Base-by-base conservation (phyloP, 148 eudicot genomes). In the Pharnaceum exiguum region DNA sequence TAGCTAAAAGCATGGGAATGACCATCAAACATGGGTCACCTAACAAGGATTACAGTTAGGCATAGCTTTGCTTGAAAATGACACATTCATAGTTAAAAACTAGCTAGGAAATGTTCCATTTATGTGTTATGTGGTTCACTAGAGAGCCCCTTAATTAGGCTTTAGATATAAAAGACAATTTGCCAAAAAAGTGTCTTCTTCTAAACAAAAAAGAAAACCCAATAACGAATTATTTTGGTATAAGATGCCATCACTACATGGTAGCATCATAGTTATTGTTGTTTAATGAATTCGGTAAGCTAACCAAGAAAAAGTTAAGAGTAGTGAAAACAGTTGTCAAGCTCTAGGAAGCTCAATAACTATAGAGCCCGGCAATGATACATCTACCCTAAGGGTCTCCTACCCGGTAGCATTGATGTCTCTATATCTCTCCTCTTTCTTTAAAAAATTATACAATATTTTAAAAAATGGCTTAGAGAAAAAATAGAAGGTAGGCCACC, bases 11-110 rank as follows among this genome's bases (percentile, higher is more conserved):
- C 22, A 26, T 48, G 45, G 57, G 29, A 18, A 23, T 55, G 24
- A 43, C n/a, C 39, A 24, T 47, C 7, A 61, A 38, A 55, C 7
- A 10, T 46, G 42, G 50, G 33, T 55, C 38, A 63, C 52, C 63
- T 69, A 70, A 56, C 35, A 55, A 44, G 67, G 59, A 32, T 55
- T 62, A 70, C 67, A 70, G 52, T 63, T 70, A 33, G 68, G 58
- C 53, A 54, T 54, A 3, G 13, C 59, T 17, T 49, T 50, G 58
- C 28, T 55, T 62, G 46, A 55, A 60, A 69, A 56, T 27, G 62
- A 62, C 73, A 28, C 39, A 8, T 68, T 38, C 2, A 33, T 10
- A 5, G 18, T 43, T 29, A 7, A 10, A 12, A 59, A 51, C 59
- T 53, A 67, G 59, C 59, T 67, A 5, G 51, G n/a, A 24, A 42